Evolutionary conservation across 1,139 yeast genomes (phyloP).

Genomic region (Pichia sp.): DNA sequence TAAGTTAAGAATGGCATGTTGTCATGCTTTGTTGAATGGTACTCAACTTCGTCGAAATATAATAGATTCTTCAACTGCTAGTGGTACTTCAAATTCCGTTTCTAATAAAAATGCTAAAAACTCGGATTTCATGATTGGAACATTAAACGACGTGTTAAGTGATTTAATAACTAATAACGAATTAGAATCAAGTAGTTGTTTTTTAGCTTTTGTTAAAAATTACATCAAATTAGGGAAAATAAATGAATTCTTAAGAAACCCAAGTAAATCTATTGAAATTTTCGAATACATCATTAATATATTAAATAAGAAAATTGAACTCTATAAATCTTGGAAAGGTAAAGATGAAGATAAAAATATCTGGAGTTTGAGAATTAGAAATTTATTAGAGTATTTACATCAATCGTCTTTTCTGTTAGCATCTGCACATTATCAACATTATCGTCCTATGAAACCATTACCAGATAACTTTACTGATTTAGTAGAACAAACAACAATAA

Average conservation of each 20-base stretch:
- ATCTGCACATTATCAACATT: slow-evolving; percentile 66
- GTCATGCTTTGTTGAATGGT: slow-evolving; percentile 52
- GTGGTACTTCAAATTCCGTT: no score
- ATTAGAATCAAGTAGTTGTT: slow-evolving; percentile 43
- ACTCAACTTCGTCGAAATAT: slow-evolving; percentile 3
- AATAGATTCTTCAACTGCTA: not conserved
- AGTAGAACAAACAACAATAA: slow-evolving; percentile 7
- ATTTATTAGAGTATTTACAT: slow-evolving; percentile 61
- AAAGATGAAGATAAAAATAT: slow-evolving; percentile 20
- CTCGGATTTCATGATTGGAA: slow-evolving; percentile 35
- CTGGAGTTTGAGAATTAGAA: slow-evolving; percentile 28
- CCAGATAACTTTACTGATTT: slow-evolving; percentile 26
- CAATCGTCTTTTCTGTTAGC: slow-evolving; percentile 75
- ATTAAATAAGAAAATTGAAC: slow-evolving; percentile 30
- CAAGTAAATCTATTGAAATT: slow-evolving; percentile 42
- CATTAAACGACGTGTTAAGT: slow-evolving; percentile 61
- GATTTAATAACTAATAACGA: slow-evolving; percentile 54
- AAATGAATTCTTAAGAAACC: slow-evolving; percentile 47
- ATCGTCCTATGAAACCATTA: slow-evolving; percentile 39
- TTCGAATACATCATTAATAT: slow-evolving; percentile 39
- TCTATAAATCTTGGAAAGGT: slow-evolving; percentile 11
- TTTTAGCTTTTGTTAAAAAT: slow-evolving; percentile 42
- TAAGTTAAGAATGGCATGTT: slow-evolving; percentile 69
- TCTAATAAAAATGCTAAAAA: slow-evolving; percentile 15
- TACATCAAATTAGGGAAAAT: slow-evolving; percentile 45